Conservation (phyloP, 2,329 filamentous ascomycete genomes). For the Aspergillus awamori region DNA sequence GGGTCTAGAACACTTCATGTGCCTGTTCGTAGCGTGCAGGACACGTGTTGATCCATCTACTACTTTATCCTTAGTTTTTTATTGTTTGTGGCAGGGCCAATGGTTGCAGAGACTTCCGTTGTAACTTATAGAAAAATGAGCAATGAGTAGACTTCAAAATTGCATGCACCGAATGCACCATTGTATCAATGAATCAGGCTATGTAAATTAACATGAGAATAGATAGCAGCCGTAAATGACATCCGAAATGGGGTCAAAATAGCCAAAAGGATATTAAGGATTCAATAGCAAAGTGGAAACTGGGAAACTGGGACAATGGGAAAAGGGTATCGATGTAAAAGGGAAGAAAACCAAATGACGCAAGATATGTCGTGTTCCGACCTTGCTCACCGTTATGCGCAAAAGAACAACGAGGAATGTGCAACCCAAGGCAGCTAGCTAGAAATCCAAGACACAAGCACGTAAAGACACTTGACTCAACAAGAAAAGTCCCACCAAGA, state of each 20-base stretch:
- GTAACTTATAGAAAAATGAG: too few species aligned
- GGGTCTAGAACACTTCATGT: too few species aligned
- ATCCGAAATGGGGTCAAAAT: conserved; percentile 1
- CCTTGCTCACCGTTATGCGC: conserved; percentile 2
- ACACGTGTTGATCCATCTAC: too few species aligned
- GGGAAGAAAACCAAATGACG: conserved; percentile 20
- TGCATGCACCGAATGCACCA: neutral
- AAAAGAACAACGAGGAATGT: conserved; percentile 11
- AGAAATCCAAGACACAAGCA: neutral
- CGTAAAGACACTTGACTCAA: conserved; percentile 21
- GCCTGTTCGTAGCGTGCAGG: too few species aligned
- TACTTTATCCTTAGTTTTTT: too few species aligned
- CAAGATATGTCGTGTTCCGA: conserved; percentile 14
- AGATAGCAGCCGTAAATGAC: neutral
- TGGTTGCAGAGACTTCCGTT: too few species aligned
- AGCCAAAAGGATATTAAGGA: conserved; percentile 5
- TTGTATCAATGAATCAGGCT: conserved; percentile 1
- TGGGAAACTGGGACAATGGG: conserved; percentile 22
- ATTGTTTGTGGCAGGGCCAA: too few species aligned
- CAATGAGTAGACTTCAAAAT: neutral
- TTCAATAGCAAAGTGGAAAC: conserved; percentile 7
- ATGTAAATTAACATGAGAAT: neutral
- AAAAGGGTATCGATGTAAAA: conserved; percentile 40
- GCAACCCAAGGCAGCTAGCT: neutral
- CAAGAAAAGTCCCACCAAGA: conserved; percentile 15